Evolutionary conservation across 495 filamentous ascomycete genomes (phyloP).

Genomic region (Xylaria acuta): DNA sequence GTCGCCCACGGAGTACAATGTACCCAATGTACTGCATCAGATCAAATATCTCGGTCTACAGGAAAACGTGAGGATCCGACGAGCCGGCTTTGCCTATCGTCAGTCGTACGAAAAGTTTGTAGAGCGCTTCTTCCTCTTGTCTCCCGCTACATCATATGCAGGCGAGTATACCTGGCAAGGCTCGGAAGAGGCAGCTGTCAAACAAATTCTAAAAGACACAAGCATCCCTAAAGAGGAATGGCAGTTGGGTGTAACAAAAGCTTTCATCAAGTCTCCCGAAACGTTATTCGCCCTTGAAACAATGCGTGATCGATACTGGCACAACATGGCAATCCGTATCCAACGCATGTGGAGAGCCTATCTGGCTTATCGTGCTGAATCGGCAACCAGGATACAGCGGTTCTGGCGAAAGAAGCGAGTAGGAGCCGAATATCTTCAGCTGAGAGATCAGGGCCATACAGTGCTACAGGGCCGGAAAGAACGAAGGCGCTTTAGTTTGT

Average conservation of each 20-base stretch:
- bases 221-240: conserved; percentile 94
- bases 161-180: conserved; percentile 97
- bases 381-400: conserved; percentile 90
- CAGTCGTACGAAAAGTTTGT: conserved; percentile 99
- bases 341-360: conserved; percentile 98
- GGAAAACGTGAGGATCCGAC: conserved; percentile 97
- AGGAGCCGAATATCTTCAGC: conserved; percentile 82
- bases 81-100: conserved; percentile 96
- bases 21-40: conserved; percentile 92
- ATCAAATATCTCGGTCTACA: conserved; percentile 99
- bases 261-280: conserved; percentile 98
- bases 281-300: conserved; percentile 96
- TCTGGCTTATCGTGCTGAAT: conserved; percentile 87
- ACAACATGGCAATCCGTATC: conserved; percentile 98
- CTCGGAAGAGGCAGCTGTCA: conserved; percentile 83
- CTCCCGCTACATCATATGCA: conserved; percentile 91
- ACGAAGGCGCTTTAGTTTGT: conserved; percentile 83
- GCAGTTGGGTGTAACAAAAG: conserved; percentile 96
- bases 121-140: conserved; percentile 95
- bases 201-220: conserved; percentile 94
- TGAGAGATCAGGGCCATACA: conserved; percentile 89
- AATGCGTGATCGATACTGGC: conserved; percentile 97
- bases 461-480: conserved; percentile 87
- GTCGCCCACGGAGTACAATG: conserved; percentile 88
- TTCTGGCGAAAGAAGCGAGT: conserved; percentile 93